Evolutionary conservation across 345 rosid genomes (phyloP).

Genomic region (Brassica juncea): DNA sequence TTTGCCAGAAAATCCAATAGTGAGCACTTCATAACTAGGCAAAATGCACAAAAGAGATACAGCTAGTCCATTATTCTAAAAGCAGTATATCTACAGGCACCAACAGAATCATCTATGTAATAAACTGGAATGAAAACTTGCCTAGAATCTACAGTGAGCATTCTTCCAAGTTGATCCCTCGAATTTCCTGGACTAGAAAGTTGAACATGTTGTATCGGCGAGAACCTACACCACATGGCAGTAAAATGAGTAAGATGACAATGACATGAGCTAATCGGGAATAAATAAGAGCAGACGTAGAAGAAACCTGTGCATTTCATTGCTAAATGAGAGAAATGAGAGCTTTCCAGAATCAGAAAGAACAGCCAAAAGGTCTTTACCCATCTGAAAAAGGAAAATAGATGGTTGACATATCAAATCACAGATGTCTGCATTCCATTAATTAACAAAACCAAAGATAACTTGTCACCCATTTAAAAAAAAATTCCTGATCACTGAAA

Average conservation of each 20-base stretch:
- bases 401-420: constrained; percentile 18
- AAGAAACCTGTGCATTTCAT: constrained; percentile 92
- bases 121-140: constrained; percentile 38
- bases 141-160: constrained; percentile 85
- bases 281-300: constrained; percentile 16
- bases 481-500: not conserved
- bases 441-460: constrained; percentile 20
- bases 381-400: constrained; percentile 50
- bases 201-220: constrained; percentile 78
- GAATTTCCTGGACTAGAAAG: constrained; percentile 87
- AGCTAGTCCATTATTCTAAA: not conserved
- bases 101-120: constrained; percentile 14
- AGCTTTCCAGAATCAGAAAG: constrained; percentile 99
- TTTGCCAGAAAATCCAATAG: not conserved
- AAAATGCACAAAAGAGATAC: not conserved
- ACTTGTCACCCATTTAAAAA: not conserved
- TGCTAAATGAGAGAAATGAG: constrained; percentile 83
- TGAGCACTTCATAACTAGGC: not conserved
- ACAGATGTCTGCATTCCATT: constrained; percentile 8
- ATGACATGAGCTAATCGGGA: constrained; percentile 18
- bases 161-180: constrained; percentile 77
- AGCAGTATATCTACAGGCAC: constrained; percentile 16
- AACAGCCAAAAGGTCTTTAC: constrained; percentile 80
- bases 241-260: constrained; percentile 21
- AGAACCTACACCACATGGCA: constrained; percentile 66